Base-by-base conservation (phyloP, 1,139 yeast species). In the Sugiyamaella castrensis region DNA sequence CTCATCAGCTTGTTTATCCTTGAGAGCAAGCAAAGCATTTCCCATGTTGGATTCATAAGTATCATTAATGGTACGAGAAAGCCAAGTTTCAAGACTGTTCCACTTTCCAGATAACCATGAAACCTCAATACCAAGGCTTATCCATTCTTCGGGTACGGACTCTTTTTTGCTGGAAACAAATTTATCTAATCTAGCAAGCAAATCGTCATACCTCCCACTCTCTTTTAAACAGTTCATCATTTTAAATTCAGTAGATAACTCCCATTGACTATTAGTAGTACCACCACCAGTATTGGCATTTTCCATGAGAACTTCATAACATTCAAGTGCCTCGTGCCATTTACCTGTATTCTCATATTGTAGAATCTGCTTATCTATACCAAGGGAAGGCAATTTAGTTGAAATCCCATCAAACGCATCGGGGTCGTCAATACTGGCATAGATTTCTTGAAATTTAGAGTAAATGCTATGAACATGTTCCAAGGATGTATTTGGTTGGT, bases 361-460 rank as follows among this genome's bases (percentile, higher is more conserved):
- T 6, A 82, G 72, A 33, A 91, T 76, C 62, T 87, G 87, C 51
- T 87, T 89, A 15, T 77, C 76, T 46, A 89, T 71, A 53, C 82
- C 80, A 42, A 81, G 80, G 0, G 84, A 77, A 0, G 96, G 81
- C 58, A 88, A 85, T 55, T 77, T 76, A 53, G 87, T 82, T 46
- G 92, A 70, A 2, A 88, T 80, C 15, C 98, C 99, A 64, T 87
- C 92, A 39, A 94, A 73, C 0, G 96, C 83, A 70, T 94, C 99
- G 40, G 84, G 78, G 64, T 94, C 98, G 60, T 89, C 91, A 49
- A 92, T 80, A 52, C 79, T 85, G 4, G 95, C 85, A 65, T 92
- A 94, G 73, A 91, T 86, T 28, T 78, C 77, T 60, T 88, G 91
- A 30, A 94, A 57, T 19, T 61, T 61, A 8, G 63, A 57, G 41